Evolutionary conservation across 2,329 filamentous ascomycete species (phyloP).

Genomic region (Alternaria panax): DNA sequence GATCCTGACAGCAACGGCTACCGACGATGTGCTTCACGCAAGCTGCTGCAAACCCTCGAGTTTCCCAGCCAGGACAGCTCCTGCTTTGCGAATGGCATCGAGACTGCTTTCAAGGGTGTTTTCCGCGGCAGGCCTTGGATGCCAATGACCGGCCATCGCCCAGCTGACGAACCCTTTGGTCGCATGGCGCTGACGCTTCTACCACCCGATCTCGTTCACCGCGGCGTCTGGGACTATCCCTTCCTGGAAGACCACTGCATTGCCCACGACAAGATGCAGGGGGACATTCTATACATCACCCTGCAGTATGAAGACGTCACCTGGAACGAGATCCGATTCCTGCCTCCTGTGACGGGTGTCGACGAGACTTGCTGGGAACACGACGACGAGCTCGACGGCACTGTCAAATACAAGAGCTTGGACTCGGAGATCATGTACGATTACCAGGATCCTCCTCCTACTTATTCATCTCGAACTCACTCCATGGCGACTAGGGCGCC

Average conservation of each 20-base stretch:
- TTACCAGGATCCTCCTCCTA: constrained; percentile 53
- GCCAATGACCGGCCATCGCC: constrained; percentile 50
- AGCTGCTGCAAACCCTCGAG: constrained; percentile 49
- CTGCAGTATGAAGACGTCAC: constrained; percentile 51
- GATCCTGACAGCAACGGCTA: constrained; percentile 51
- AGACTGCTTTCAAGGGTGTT: constrained; percentile 47
- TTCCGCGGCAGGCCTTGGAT: constrained; percentile 51
- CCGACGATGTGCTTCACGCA: constrained; percentile 48
- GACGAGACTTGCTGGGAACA: constrained; percentile 51
- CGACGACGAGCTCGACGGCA: constrained; percentile 51
- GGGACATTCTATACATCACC: constrained; percentile 51
- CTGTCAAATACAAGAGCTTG: constrained; percentile 47
- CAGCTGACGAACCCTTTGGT: constrained; percentile 48
- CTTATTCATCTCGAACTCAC: constrained; percentile 53
- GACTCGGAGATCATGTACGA: constrained; percentile 54
- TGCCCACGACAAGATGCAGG: constrained; percentile 52
- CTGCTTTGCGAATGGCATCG: constrained; percentile 47
- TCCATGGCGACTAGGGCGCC: constrained; percentile 48
- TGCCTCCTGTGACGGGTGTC: constrained; percentile 41
- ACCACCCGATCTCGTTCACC: constrained; percentile 42
- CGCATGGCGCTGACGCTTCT: constrained; percentile 50
- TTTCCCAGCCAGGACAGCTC: constrained; percentile 48
- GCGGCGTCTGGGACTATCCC: constrained; percentile 50
- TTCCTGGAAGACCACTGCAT: constrained; percentile 53
- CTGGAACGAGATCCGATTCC: constrained; percentile 50